Percentiles rank a stretch among this genome's conserved stretches.
Conservation (phyloP, 1,139 yeast genomes). For the Pichia sp. region DNA sequence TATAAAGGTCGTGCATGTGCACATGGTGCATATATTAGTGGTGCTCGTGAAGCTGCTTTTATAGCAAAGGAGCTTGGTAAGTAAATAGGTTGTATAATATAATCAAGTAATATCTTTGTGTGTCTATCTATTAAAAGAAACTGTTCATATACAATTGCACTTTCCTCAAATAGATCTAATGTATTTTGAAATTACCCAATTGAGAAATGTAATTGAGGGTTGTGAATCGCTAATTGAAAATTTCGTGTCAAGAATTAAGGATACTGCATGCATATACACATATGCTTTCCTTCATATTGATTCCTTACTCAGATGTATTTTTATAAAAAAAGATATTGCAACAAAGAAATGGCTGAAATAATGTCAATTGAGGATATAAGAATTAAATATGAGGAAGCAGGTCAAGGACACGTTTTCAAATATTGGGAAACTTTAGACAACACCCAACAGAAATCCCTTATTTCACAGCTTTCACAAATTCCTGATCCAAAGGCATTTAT, state of each 20-base stretch:
- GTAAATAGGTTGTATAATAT: too few relatives aligned
- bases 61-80: too few relatives aligned
- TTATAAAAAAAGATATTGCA: too few relatives aligned
- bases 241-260: too few relatives aligned
- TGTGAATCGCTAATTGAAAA: too few relatives aligned
- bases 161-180: too few relatives aligned
- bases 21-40: slow-evolving; percentile 51
- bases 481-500: slow-evolving; percentile 39
- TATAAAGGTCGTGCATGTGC: slow-evolving; percentile 50
- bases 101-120: too few relatives aligned
- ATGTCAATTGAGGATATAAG: slow-evolving; percentile 9
- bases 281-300: background rate
- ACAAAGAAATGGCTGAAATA: too few relatives aligned
- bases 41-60: slow-evolving; percentile 46
- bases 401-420: slow-evolving; percentile 33
- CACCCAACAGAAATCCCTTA: slow-evolving; percentile 31
- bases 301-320: background rate
- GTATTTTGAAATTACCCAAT: background rate
- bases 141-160: too few relatives aligned
- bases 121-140: too few relatives aligned
- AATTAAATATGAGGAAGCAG: slow-evolving; percentile 21
- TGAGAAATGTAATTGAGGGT: slow-evolving; percentile 1
- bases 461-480: slow-evolving; percentile 37
- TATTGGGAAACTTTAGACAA: slow-evolving; percentile 35
- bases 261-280: too few relatives aligned